phyloP scores from a whole-genome alignment of 2,329 filamentous ascomycete species.

The Sclerotinia spermophila region DNA sequence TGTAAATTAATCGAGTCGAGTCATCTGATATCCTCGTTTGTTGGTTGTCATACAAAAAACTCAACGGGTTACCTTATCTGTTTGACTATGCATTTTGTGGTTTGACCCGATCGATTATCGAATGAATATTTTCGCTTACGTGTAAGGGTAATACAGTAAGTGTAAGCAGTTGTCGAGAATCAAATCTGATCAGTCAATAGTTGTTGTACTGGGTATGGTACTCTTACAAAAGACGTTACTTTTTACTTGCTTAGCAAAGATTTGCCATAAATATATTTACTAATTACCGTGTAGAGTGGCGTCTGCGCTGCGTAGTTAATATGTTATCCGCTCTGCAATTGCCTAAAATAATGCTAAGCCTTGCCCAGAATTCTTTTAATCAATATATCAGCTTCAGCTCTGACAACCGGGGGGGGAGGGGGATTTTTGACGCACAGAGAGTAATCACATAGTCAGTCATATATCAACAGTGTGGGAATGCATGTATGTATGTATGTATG shows the following conservation, averaged over 20 bases:
- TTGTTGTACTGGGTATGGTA: background rate
- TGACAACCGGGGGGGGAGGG: background rate
- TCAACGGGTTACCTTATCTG: slow-evolving; percentile 1
- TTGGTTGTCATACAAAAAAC: background rate
- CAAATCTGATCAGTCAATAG: slow-evolving; percentile 3
- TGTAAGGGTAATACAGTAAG: too few species aligned
- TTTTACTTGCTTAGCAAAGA: background rate
- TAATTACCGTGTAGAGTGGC: background rate
- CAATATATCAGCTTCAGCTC: slow-evolving; percentile 12
- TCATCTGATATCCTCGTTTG: background rate
- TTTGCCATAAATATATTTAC: background rate
- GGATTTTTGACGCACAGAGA: background rate
- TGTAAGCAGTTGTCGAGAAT: background rate
- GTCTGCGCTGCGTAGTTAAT: background rate
- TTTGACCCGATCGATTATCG: background rate
- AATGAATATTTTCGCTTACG: background rate
- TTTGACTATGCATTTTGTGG: background rate
- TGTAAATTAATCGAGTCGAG: background rate
- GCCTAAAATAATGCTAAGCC: background rate
- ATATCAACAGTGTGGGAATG: background rate
- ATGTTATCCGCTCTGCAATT: background rate
- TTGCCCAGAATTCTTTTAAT: slow-evolving; percentile 15
- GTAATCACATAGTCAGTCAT: slow-evolving; percentile 4
- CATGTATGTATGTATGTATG: background rate
- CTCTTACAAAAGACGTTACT: background rate